Base-by-base conservation (phyloP, 176 grass and related monocot species). In the Aegilops speltoides region DNA sequence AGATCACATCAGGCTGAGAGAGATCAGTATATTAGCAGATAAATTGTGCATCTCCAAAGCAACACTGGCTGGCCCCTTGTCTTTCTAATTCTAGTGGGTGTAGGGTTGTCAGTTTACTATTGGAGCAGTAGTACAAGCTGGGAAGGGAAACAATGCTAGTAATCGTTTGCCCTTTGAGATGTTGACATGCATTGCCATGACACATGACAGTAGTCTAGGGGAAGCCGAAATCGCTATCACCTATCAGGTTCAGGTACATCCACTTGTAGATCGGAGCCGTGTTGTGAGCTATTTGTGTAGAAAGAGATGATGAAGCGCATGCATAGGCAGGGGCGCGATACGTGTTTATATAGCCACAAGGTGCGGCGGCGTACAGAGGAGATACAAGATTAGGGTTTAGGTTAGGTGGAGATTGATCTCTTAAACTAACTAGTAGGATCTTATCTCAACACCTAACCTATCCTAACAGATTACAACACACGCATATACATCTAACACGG, bases 61-160 rank as follows among this genome's bases (percentile, higher is more conserved):
- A 40, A 60, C 52, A 5, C 68, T 19, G 68, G 20, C 12, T 0
- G 16, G 17, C 20, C 43, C 1, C 19, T 33, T 15, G 1, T 22
- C 65, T 31, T 4, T 13, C 37, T 17, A 20, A 11, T 80, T 65
- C 2, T 45, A 20, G 36, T 80, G 78, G 59, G 32, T 2, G 60
- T 80, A 75, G 78, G 37, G 10, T 22, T 78, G 76, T 60, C 76
- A 23, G 76, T 78, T 78, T 4, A 78, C 31, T 59, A 78, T 60
- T 37, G 76, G 52, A 36, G 46, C 10, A 2, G 45, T 33, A 13
- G 26, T n/a, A 41, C 36, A 73, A 23, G 8, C 38, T 24, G 23
- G 40, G 22, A 48, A 48, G 41, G 40, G 22, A 75, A 28, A 48
- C 45, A 17, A 9, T 48, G 7, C 23, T 48, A 29, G 54, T 59